Base-by-base conservation (phyloP, 176 grass and related monocot species). In the Cymbopogon citratus region DNA sequence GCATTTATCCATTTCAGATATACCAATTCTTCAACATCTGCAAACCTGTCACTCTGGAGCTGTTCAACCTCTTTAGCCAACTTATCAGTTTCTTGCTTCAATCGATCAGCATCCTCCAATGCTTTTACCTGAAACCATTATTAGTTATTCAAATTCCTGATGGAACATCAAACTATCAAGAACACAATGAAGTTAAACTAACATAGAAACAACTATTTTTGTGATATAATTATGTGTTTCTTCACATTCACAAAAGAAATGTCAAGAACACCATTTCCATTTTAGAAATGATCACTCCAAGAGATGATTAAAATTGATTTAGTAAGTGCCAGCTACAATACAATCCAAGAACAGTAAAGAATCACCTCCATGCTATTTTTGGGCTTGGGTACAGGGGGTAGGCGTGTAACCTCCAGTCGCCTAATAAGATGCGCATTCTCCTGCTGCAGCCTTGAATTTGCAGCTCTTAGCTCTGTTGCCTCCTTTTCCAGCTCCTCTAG, bases 1-100 rank as follows among this genome's bases (percentile, higher is more conserved):
- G 96, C 96, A 75, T 99, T 99, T 71, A 95, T 94, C 96, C 96
- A 99, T 91, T 86, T 99, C 11, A 99, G 89, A 79, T 99, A 99
- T 36, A 99, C 96, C 76, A 99, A 74, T 78, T 99, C 91, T 87
- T 95, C 96, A 12, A 93, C 92, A 85, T 99, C 93, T 21, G 91
- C 74, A 86, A 92, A 99, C 60, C 89, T 82, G 64, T 91, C 87
- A 21, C 61, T 66, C 85, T 88, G 83, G 46, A 93, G 85, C 35
- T 99, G 92, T 69, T 99, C 93, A 19, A 88, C 61, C 57, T 99
- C 91, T 76, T 90, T 87, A 36, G 77, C 76, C 71, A 99, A 71
- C 36, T 86, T 95, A 33, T 90, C 87, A 63, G 93, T 93, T 85
- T 87, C 91, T 87, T 91, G 85, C 80, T 84, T 95, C 78, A 93